Base-by-base conservation (phyloP, 139 green algal species). In the Chlamydomonas urium region DNA sequence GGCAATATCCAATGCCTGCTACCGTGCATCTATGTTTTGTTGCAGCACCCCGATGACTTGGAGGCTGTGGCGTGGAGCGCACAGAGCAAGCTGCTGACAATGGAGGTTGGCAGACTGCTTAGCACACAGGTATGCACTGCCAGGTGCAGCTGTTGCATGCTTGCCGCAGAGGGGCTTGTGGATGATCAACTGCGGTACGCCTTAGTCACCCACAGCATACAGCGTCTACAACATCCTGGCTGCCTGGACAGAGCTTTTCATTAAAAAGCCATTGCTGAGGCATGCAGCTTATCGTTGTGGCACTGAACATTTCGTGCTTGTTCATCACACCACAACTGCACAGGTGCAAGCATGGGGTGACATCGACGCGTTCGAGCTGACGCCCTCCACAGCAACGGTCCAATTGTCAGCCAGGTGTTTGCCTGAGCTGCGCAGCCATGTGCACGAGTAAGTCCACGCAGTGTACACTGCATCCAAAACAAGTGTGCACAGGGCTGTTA, bases 21-120 rank as follows among this genome's bases (percentile, higher is more conserved):
- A 8, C 42, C 14, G 42, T 50, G 42, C 8, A 50, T 24, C 42
- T 62, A 17, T 62, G 10, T 28, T 26, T 8, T 29, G 19, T 28
- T 62, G 53, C 53, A 62, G 53, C 5, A 31, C 24, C n/a, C 53
- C 24, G 53, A 62, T 4, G 58, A 37, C n/a, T 19, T 31, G 58
- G 24, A 24, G 8, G 2, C 47, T 5, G 28, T 75, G 17, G 45
- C 65, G 19, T 42, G 69, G 21, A 38, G 10, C 38, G 69, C 69
- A 3, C 48, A 38, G 69, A 47, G 37, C 56, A 75, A 75, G 42
- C 57, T 75, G 0, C 57, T 75, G 6, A 48, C 69, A 29, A 75
- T 75, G 69, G 69, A 75, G 69, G 38, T 75, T 37, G 69, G 69
- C 21, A 26, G 69, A 32, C 14, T 47, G 38, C 69, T 75, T 6